phyloP scores from a whole-genome alignment of 805 yeast species.

The Dipodascus albidus region DNA sequence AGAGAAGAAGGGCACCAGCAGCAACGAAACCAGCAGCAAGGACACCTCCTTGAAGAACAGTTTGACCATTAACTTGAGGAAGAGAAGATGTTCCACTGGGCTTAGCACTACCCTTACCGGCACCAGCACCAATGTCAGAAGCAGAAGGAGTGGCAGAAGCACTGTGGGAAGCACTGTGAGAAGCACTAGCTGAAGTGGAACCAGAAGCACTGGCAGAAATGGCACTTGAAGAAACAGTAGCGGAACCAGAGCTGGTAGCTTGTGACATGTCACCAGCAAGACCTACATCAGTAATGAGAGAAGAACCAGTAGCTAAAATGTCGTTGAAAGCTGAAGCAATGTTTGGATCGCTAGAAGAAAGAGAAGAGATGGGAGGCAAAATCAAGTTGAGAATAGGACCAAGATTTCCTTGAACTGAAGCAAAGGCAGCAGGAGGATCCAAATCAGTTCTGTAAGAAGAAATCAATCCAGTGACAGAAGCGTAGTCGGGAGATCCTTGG shows the following conservation, averaged over 20 bases:
- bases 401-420: background rate
- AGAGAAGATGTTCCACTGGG: background rate
- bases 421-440: background rate
- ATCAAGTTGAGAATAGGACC: background rate
- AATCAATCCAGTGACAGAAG: background rate
- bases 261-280: background rate
- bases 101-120: background rate
- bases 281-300: background rate
- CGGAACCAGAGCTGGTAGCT: background rate
- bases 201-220: background rate
- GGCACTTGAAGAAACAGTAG: background rate
- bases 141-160: constrained; percentile 1
- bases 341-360: constrained; percentile 1
- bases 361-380: constrained; percentile 1
- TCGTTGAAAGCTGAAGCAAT: constrained; percentile 1
- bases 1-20: constrained; percentile 2
- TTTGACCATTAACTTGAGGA: constrained; percentile 2
- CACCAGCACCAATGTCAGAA: background rate
- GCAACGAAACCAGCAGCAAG: constrained; percentile 3
- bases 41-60: background rate
- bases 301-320: background rate
- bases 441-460: background rate
- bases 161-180: background rate
- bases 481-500: constrained; percentile 1
- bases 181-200: background rate